Base-by-base conservation (phyloP, 164 flowering plant species). In the Malania oleifera region DNA sequence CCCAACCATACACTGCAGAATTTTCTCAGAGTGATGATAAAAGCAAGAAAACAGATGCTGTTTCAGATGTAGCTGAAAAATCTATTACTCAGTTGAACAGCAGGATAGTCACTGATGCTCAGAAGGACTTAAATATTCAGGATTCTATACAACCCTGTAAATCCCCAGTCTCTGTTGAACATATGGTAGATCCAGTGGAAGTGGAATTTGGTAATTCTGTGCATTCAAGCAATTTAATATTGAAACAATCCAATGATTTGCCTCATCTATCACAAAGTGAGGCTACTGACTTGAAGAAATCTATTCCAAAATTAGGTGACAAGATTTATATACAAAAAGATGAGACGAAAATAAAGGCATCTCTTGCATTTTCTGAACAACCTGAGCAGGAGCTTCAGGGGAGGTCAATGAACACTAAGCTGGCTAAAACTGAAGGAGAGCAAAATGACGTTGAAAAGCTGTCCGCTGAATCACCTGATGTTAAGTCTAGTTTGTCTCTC, bases 141-240 rank as follows among this genome's bases (percentile, higher is more conserved):
- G 48, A 23, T 24, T 39, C 64, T 35, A 28, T 5, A 45, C 65
- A 67, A 27, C 59, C 65, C 24, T 56, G 57, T 46, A 67, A 73
- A 55, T 75, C 79, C 25, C 67, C 77, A 17, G 65, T 43, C 0
- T 72, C 72, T 59, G 38, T 73, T 28, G 75, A 68, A 18, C 80
- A 56, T 54, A 56, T 78, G 57, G 75, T 70, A 34, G 79, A 78
- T 62, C 66, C 67, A 44, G 45, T 65, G 39, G 81, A 59, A n/a
- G 64, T n/a, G 18, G 75, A 64, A 20, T 46, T 29, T 61, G 65
- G 28, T 13, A 56, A 59, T 41, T 58, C 72, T 35, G 52, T 26
- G 2, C 22, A 45, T 54, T 62, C 66, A 46, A 38, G 56, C 11
- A 40, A 49, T 40, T 38, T 39, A 51, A 26, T 52, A 45, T 24